Base-by-base conservation (phyloP, 2,329 filamentous ascomycete genomes). In the Fusarium aywerte region DNA sequence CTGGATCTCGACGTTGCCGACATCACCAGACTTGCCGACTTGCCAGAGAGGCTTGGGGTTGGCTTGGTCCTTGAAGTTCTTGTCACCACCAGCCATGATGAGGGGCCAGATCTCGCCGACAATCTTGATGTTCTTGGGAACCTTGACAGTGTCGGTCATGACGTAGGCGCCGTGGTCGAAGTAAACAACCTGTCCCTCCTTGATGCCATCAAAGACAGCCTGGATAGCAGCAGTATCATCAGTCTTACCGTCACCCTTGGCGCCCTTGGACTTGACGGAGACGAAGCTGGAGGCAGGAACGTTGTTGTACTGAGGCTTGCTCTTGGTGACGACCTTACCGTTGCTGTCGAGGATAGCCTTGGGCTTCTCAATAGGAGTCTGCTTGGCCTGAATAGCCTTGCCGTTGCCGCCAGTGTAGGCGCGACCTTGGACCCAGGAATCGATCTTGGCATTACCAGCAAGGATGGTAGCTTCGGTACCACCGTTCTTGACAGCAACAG, bases 61-160 rank as follows among this genome's bases (percentile, higher is more conserved):
- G 68, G 82, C 80, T 77, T 90, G 83, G 76, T 97, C 89, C 65
- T 84, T 81, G 83, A 97, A 98, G 67, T 85, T 84, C 32, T 80
- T 84, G 73, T 80, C 75, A 52, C 94, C 94, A 49, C 89, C 87
- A 25, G 92, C 94, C 85, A 97, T 90, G 77, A 98, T 90, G 64
- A 97, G 81, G 4, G 95, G 90, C 92, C 92, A 97, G 76, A 96
- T 89, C 80, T 97, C 93, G 73, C 95, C 95, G 9, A 92, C 92
- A 75, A 98, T 94, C 80, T 90, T 91, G 81, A 95, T 89, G 74
- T 93, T 87, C 82, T 90, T 91, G 58, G 91, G 91, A 10, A 94
- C 84, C 69, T 86, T 85, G 76, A 94, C 80, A 1, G 91, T 94
- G 70, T 87, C 83, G 40, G 86, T 89, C 69, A 94, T 81, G 54